Percentiles rank a stretch among this genome's conserved stretches.
Evolutionary conservation across 257 asterid species (phyloP).

Genomic region (Phtheirospermum japonicum): DNA sequence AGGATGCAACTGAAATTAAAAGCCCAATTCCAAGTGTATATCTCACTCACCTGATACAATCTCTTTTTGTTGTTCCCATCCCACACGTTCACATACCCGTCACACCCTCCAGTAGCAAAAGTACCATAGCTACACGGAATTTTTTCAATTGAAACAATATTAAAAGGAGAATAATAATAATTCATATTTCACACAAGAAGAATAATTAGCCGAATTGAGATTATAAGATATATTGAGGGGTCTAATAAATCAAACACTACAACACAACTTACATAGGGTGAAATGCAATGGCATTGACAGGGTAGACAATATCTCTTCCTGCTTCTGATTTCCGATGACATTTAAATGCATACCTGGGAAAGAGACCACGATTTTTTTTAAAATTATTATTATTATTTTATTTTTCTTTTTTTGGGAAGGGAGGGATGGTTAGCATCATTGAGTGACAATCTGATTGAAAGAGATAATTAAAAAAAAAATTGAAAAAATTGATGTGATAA

Average conservation of each 20-base stretch:
- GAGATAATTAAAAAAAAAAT: background rate
- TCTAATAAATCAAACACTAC: slow-evolving; percentile 14
- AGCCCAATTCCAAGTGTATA: slow-evolving; percentile 10
- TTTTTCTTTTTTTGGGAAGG: background rate
- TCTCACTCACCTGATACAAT: slow-evolving; percentile 66
- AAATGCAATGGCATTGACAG: slow-evolving; percentile 83
- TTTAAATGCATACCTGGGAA: slow-evolving; percentile 82
- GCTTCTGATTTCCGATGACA: slow-evolving; percentile 89
- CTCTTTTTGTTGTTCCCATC: slow-evolving; percentile 97
- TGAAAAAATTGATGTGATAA: background rate
- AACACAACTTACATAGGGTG: slow-evolving; percentile 70
- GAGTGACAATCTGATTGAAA: background rate
- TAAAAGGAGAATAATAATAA: background rate
- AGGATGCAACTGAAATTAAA: slow-evolving; percentile 10
- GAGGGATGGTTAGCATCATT: background rate
- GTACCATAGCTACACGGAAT: slow-evolving; percentile 70
- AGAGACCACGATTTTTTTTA: background rate
- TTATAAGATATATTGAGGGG: background rate
- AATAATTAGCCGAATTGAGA: background rate
- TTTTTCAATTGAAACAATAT: slow-evolving; percentile 10
- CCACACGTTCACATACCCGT: slow-evolving; percentile 94
- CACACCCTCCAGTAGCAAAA: slow-evolving; percentile 93
- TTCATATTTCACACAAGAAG: background rate
- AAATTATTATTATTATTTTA: too few relatives aligned
- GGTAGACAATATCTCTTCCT: slow-evolving; percentile 79